These are phyloP conservation scores for Triadica sebifera DNA, from an alignment of 345 rosid species.

Conservation along the genomic window DNA sequence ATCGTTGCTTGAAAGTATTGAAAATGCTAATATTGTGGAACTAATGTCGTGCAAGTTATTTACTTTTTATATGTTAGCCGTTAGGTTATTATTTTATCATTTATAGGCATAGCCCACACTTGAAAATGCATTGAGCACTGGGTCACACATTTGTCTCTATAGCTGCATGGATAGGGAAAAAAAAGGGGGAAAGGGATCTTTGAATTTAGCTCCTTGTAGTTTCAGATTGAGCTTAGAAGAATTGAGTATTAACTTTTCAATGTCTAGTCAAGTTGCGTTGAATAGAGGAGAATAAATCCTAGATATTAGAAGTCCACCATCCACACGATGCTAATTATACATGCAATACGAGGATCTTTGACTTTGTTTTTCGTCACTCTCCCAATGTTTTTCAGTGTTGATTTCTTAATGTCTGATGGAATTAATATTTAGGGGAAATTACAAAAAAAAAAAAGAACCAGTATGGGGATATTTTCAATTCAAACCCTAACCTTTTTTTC, in stretches of 20 bases:
- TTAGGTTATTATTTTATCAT: background rate
- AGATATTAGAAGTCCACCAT: conserved; percentile 13
- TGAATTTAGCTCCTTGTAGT: background rate
- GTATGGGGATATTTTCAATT: too few species aligned
- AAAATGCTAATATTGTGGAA: background rate
- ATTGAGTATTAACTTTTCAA: background rate
- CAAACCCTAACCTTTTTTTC: too few species aligned
- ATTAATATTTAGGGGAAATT: too few species aligned
- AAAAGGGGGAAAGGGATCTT: background rate
- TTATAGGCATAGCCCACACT: background rate
- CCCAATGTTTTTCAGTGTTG: too few species aligned
- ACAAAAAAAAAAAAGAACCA: too few species aligned
- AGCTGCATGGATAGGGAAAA: background rate
- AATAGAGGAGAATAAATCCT: conserved; percentile 17
- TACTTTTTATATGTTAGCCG: background rate
- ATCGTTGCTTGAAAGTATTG: background rate
- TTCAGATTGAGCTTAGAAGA: background rate
- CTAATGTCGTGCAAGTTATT: background rate
- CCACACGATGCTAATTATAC: too few species aligned
- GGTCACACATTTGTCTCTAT: too few species aligned
- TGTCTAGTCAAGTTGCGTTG: background rate
- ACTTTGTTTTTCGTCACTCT: too few species aligned
- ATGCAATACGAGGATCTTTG: background rate
- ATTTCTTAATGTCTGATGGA: too few species aligned
- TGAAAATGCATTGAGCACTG: background rate